These are phyloP conservation scores for Zanthoxylum bungeanum DNA, from an alignment of 345 rosid genomes.

Conservation along the genomic window DNA sequence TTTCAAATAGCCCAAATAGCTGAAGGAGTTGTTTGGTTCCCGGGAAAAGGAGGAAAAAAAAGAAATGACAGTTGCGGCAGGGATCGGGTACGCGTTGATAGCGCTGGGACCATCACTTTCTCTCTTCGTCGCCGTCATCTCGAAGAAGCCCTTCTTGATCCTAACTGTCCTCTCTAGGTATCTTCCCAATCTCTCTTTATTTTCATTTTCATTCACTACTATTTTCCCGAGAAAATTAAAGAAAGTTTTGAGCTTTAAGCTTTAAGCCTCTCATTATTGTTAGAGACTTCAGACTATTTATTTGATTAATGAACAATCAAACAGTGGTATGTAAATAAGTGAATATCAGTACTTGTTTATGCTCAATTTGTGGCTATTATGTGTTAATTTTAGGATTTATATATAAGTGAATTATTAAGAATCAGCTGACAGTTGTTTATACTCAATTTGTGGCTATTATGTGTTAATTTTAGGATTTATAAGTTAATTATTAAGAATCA, in stretches of 20 bases:
- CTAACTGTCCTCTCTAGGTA: constrained; percentile 96
- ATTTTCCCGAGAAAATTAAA: background rate
- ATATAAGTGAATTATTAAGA: background rate
- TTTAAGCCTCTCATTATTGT: background rate
- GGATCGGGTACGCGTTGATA: constrained; percentile 83
- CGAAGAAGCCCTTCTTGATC: constrained; percentile 89
- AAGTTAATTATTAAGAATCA: too few relatives aligned
- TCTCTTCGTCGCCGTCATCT: constrained; percentile 82
- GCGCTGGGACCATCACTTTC: constrained; percentile 90
- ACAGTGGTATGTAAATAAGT: background rate
- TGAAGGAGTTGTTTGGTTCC: background rate
- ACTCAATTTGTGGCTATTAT: background rate
- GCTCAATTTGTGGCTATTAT: background rate
- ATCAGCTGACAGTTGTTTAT: background rate
- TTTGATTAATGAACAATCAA: background rate
- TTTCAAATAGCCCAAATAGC: background rate
- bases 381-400: background rate
- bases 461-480: background rate
- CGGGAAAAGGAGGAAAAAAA: background rate
- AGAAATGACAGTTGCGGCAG: constrained; percentile 79
- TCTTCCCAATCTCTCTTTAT: background rate
- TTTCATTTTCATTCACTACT: background rate
- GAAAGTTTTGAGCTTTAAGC: background rate
- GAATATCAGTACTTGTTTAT: background rate
- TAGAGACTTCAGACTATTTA: background rate